These are phyloP conservation scores for Harrya chromipes DNA, from an alignment of 768 basidiomycete species.

Conservation along the genomic window DNA sequence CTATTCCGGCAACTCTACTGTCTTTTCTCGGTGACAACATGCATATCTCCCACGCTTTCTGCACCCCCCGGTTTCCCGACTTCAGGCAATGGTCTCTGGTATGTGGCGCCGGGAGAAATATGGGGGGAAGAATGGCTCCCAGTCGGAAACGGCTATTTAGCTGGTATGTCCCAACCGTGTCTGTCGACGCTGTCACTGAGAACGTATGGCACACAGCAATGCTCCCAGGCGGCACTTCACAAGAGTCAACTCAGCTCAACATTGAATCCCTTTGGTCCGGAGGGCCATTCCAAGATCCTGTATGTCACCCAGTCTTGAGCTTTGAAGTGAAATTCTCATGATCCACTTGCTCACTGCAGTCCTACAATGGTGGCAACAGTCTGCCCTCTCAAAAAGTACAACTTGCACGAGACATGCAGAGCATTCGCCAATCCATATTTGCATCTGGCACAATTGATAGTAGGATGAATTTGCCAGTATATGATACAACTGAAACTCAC, in stretches of 20 bases:
- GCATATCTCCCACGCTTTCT: slow-evolving; percentile 15
- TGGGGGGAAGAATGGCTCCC: slow-evolving; percentile 67
- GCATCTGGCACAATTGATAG: slow-evolving; percentile 57
- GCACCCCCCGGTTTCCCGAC: slow-evolving; percentile 52
- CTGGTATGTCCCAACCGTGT: slow-evolving; percentile 37
- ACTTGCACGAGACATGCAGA: slow-evolving; percentile 49
- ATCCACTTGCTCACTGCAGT: slow-evolving; percentile 21
- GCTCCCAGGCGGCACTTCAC: slow-evolving; percentile 56
- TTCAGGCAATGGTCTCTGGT: slow-evolving; percentile 79
- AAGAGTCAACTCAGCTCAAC: slow-evolving; percentile 65
- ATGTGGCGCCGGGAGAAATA: slow-evolving; percentile 44
- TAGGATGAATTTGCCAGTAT: slow-evolving; percentile 20
- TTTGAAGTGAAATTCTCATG: background rate
- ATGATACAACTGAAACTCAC: background rate
- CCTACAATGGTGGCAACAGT: slow-evolving; percentile 72
- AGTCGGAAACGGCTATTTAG: slow-evolving; percentile 71
- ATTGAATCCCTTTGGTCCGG: slow-evolving; percentile 78
- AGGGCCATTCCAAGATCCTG: slow-evolving; percentile 65
- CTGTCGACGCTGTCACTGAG: background rate
- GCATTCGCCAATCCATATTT: slow-evolving; percentile 56
- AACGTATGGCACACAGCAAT: slow-evolving; percentile 43
- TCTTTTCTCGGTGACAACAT: slow-evolving; percentile 19
- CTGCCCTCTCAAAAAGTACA: slow-evolving; percentile 40
- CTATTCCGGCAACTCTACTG: slow-evolving; percentile 21
- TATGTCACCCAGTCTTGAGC: slow-evolving; percentile 26